These are phyloP conservation scores for Gossypium mustelinum DNA, from an alignment of 345 rosid genomes.

Conservation along the genomic window DNA sequence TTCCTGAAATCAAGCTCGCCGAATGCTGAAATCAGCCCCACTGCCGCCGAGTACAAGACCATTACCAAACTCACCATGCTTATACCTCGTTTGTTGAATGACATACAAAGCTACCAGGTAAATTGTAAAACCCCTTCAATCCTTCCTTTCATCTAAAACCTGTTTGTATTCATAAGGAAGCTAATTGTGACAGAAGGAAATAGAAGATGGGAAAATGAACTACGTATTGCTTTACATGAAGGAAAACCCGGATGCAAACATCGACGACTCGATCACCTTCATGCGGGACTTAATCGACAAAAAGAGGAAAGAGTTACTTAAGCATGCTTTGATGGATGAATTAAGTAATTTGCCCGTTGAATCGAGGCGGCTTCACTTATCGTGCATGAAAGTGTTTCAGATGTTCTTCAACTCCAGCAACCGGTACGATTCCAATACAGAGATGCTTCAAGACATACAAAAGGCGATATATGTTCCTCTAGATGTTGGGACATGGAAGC, in stretches of 20 bases:
- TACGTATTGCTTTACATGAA: conserved; percentile 27
- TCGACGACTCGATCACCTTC: conserved; percentile 32
- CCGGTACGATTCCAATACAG: conserved; percentile 29
- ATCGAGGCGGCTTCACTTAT: conserved; percentile 30
- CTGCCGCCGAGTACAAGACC: conserved; percentile 26
- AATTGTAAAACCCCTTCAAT: not conserved
- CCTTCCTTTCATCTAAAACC: not conserved
- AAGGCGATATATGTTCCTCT: conserved; percentile 47
- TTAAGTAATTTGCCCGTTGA: conserved; percentile 19
- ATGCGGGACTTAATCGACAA: conserved; percentile 15
- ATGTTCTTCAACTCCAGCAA: conserved; percentile 42
- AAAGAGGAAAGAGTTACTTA: conserved; percentile 30
- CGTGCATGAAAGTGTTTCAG: conserved; percentile 32
- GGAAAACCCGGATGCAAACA: conserved; percentile 30
- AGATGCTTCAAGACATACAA: conserved; percentile 43
- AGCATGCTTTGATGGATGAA: conserved; percentile 29
- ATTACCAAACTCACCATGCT: conserved; percentile 50
- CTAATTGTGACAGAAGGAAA: conserved; percentile 30
- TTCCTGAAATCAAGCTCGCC: conserved; percentile 28
- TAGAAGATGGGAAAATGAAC: conserved; percentile 35
- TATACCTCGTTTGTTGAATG: conserved; percentile 52
- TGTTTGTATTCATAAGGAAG: not conserved
- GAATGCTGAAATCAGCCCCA: conserved; percentile 18
- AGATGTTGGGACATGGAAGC: conserved; percentile 14
- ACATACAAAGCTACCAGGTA: conserved; percentile 53